Evolutionary conservation across 2,329 filamentous ascomycete species (phyloP), one percentile per base, ranked within the genome.

Genomic region (Diaporthe velutina): DNA sequence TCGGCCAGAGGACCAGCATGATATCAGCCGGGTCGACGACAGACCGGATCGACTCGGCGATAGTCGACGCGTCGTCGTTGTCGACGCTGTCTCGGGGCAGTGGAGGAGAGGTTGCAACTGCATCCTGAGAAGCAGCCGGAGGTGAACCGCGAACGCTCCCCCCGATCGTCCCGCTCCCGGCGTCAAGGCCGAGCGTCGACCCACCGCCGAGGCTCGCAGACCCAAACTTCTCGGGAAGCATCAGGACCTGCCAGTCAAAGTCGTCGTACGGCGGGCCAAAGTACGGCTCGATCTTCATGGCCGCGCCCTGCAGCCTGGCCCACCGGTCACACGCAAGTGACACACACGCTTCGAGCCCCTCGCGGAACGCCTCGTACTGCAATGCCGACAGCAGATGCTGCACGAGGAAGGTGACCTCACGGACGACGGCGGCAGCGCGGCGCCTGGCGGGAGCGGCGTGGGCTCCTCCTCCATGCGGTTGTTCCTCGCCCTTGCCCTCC

Each of bases 231-330:
- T 81, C 81, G 25, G 80, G 79, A 68, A 83, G 78, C 71, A 82
- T 81, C 54, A 83, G 75, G 5, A 80, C 79, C 77, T 83, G 81
- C 82, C 81, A 83, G 76, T 83, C 82, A 42, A 79, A 83, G 73
- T 83, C 80, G 70, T 83, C 81, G 61, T 80, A 83, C 0, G 81
- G 81, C 9, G 81, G 82, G 3, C 82, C 82, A 72, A 83, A 83
- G 75, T 83, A 83, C 3, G 81, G 81, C 79, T 83, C 82, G 74
- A 83, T 81, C 79, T 83, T 83, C 74, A 81, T 80, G 4, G 75
- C 57, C 6, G 82, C 79, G 5, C 77, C 42, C 76, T 83, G 82
- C 68, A 83, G 81, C 45, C 77, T 78, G 74, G 79, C 79, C 82
- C 82, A 83, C 76, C 82, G 80, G 33, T 78, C 79, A 74, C 81